Evolutionary conservation across 2,329 filamentous ascomycete species (phyloP).

Genomic region (Cladorrhinum sp.): DNA sequence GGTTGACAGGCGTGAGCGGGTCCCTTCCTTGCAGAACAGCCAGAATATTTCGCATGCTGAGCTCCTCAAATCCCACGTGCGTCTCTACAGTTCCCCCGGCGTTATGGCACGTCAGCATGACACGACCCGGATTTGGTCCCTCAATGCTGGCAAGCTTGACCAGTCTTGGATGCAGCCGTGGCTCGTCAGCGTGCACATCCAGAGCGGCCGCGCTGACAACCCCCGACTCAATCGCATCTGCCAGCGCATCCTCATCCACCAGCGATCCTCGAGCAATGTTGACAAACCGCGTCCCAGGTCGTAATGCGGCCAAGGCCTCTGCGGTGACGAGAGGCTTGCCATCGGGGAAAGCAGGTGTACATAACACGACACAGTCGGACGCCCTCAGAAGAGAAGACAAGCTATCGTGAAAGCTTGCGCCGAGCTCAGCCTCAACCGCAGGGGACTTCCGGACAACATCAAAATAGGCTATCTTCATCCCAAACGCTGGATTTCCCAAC

Average conservation of each 20-base stretch:
- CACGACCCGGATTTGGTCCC: constrained; percentile 36
- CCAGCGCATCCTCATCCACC: constrained; percentile 63
- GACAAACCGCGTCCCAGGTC: constrained; percentile 55
- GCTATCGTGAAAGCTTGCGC: constrained; percentile 48
- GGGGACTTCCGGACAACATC: constrained; percentile 52
- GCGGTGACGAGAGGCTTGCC: constrained; percentile 48
- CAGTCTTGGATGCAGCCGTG: constrained; percentile 48
- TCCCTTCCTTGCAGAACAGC: constrained; percentile 51
- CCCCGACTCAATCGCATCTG: constrained; percentile 53
- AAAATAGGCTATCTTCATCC: constrained; percentile 64
- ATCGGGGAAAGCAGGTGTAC: constrained; percentile 51
- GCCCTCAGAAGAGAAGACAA: constrained; percentile 50
- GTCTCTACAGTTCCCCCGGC: constrained; percentile 65
- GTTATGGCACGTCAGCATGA: constrained; percentile 64
- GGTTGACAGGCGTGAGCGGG: constrained; percentile 61
- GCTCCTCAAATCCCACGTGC: constrained; percentile 62
- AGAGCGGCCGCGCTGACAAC: constrained; percentile 53
- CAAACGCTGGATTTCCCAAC: constrained; percentile 50
- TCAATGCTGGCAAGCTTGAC: constrained; percentile 34
- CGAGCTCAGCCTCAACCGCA: constrained; percentile 39
- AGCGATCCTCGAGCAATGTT: constrained; percentile 64
- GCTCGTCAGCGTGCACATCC: constrained; percentile 63
- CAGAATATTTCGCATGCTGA: constrained; percentile 65
- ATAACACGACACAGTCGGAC: constrained; percentile 61
- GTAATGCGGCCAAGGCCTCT: constrained; percentile 48